These are phyloP conservation scores for Globisporangium uncinulatum DNA, from an alignment of 352 stramenopile species.

Conservation along the genomic window DNA sequence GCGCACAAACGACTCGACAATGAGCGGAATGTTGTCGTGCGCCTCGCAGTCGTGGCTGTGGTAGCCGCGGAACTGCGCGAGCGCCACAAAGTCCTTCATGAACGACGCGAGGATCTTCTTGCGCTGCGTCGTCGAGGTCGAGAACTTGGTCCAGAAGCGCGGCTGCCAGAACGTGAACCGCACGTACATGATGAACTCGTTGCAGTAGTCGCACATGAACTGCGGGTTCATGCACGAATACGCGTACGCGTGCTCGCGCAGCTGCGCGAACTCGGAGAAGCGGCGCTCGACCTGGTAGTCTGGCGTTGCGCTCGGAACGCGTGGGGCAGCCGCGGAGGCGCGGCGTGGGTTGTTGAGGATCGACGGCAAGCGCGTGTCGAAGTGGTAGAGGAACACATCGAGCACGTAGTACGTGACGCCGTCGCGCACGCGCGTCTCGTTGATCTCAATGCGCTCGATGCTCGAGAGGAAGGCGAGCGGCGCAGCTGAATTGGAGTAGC, in stretches of 20 bases:
- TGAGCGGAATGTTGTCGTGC: slow-evolving; percentile 31
- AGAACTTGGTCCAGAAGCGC: slow-evolving; percentile 32
- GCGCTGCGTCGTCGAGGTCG: slow-evolving; percentile 29
- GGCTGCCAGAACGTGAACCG: slow-evolving; percentile 46
- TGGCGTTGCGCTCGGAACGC: too few relatives aligned
- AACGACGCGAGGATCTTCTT: slow-evolving; percentile 47
- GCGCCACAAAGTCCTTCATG: slow-evolving; percentile 41
- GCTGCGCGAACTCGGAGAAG: slow-evolving; percentile 55
- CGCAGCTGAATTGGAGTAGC: slow-evolving; percentile 21
- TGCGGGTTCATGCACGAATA: slow-evolving; percentile 39
- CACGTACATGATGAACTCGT: slow-evolving; percentile 49
- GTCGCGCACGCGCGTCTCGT: slow-evolving; percentile 29
- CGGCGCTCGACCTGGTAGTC: slow-evolving; percentile 53
- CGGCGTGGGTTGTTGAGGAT: too few relatives aligned
- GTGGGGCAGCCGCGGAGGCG: too few relatives aligned
- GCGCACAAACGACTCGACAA: slow-evolving; percentile 43
- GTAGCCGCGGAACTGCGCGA: slow-evolving; percentile 34
- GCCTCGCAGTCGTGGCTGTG: slow-evolving; percentile 34
- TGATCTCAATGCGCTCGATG: slow-evolving; percentile 52
- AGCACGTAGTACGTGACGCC: slow-evolving; percentile 50
- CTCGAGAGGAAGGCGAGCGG: slow-evolving; percentile 41
- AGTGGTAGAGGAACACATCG: slow-evolving; percentile 48
- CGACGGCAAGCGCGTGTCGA: too few relatives aligned
- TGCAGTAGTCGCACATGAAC: slow-evolving; percentile 54
- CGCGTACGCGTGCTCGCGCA: slow-evolving; percentile 36